Conservation (phyloP, 139 green algal species). For the Haematococcus lacustris region DNA sequence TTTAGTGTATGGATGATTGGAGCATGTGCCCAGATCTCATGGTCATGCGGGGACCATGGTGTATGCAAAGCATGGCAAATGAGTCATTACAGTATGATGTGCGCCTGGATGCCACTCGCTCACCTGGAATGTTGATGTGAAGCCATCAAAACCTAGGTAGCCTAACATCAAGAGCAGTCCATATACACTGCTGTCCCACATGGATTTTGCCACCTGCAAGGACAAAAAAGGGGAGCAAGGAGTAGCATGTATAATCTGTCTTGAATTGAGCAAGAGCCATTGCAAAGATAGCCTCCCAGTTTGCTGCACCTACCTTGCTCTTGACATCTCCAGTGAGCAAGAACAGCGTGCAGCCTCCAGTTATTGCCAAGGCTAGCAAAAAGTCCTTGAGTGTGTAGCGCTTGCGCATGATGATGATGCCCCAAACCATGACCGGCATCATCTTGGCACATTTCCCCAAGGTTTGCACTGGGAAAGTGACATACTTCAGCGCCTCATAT, state of each 20-base stretch:
- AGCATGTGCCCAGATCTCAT: no score
- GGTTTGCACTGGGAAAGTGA: slow-evolving; percentile 64
- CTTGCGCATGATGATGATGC: slow-evolving; percentile 83
- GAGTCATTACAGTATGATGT: no score
- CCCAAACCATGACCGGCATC: slow-evolving; percentile 96
- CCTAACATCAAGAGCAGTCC: slow-evolving; percentile 83
- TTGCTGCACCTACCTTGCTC: no score
- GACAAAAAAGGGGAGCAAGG: no score
- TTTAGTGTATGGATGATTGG: no score
- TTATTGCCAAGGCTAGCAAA: slow-evolving; percentile 66
- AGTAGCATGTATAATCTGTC: no score
- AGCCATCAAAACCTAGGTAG: slow-evolving; percentile 94
- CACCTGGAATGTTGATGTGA: slow-evolving; percentile 97
- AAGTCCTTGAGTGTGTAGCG: slow-evolving; percentile 79
- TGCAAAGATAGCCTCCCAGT: neutral
- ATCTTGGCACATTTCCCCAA: slow-evolving; percentile 96
- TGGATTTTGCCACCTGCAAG: slow-evolving; percentile 1
- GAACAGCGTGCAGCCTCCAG: slow-evolving; percentile 82
- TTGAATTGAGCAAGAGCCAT: neutral
- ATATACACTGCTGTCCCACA: slow-evolving; percentile 32
- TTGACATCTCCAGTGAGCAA: slow-evolving; percentile 45
- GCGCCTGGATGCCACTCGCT: no score
- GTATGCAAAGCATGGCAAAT: no score
- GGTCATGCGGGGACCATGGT: no score
- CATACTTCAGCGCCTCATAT: slow-evolving; percentile 96